Conservation (phyloP, 768 basidiomycete genomes). For the Boletus rubropictus region DNA sequence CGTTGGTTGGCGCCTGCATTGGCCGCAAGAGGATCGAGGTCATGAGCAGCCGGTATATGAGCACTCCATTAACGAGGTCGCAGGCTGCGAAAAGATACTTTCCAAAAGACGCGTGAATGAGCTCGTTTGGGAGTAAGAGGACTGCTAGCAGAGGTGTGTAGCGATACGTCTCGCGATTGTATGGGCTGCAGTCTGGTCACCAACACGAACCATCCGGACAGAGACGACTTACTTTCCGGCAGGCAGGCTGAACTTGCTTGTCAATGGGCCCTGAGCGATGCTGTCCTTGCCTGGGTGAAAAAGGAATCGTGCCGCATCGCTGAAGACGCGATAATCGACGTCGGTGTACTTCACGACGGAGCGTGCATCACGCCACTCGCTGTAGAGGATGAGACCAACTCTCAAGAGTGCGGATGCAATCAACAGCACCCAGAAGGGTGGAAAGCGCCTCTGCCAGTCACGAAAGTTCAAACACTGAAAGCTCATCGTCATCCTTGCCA, state of each 20-base stretch:
- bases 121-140: slow-evolving; percentile 72
- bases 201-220: background rate
- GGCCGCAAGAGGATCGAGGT: slow-evolving; percentile 40
- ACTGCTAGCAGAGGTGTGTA: slow-evolving; percentile 92
- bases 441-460: slow-evolving; percentile 9
- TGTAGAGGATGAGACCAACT: slow-evolving; percentile 70
- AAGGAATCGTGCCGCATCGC: slow-evolving; percentile 78
- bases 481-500: slow-evolving; percentile 2
- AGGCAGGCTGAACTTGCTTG: slow-evolving; percentile 31
- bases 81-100: slow-evolving; percentile 83
- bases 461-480: background rate
- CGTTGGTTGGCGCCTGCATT: background rate
- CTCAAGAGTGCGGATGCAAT: slow-evolving; percentile 53
- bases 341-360: slow-evolving; percentile 95
- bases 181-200: slow-evolving; percentile 55
- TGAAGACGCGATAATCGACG: slow-evolving; percentile 93
- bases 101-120: slow-evolving; percentile 81
- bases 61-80: slow-evolving; percentile 72
- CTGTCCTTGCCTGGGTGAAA: slow-evolving; percentile 45
- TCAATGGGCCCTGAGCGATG: slow-evolving; percentile 57
- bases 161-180: slow-evolving; percentile 86
- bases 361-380: slow-evolving; percentile 83
- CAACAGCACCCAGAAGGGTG: slow-evolving; percentile 50
- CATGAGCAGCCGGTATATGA: slow-evolving; percentile 62
- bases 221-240: slow-evolving; percentile 71